phyloP scores from a whole-genome alignment of 2,329 filamentous ascomycete genomes.

The Aspergillus novoparasiticus region DNA sequence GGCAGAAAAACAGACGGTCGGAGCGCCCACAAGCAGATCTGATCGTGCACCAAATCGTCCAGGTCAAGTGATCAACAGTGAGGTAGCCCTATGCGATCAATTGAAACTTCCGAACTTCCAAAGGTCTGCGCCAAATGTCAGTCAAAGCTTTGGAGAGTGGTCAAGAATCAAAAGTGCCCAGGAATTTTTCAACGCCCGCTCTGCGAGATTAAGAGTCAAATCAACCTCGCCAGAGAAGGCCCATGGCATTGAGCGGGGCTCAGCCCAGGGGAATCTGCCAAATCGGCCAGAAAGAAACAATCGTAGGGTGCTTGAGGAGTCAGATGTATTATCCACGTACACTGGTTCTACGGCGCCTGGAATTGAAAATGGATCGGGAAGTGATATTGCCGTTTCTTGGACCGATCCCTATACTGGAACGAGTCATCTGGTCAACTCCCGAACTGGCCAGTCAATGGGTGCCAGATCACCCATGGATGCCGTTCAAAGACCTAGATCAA shows the following conservation, averaged over 20 bases:
- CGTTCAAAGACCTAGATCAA: slow-evolving; percentile 20
- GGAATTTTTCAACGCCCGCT: slow-evolving; percentile 7
- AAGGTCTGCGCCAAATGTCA: slow-evolving; percentile 13
- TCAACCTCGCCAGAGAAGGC: slow-evolving; percentile 3
- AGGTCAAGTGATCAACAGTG: slow-evolving; percentile 12
- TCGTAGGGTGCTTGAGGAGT: slow-evolving; percentile 3
- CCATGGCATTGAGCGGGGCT: background rate
- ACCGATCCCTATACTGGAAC: slow-evolving; percentile 59
- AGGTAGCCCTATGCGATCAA: slow-evolving; percentile 27
- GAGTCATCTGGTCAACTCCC: slow-evolving; percentile 34
- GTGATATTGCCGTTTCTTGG: slow-evolving; percentile 51
- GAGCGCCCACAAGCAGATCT: slow-evolving; percentile 1
- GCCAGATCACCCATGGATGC: slow-evolving; percentile 12
- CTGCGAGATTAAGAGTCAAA: background rate
- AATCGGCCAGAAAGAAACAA: background rate
- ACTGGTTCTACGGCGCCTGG: background rate
- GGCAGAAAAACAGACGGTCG: slow-evolving; percentile 7
- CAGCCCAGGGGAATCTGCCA: background rate
- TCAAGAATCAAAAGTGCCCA: slow-evolving; percentile 45
- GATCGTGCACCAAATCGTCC: background rate
- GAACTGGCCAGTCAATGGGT: slow-evolving; percentile 37
- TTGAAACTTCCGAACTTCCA: slow-evolving; percentile 36
- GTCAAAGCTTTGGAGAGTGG: slow-evolving; percentile 40
- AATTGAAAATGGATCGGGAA: background rate
- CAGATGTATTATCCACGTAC: background rate